Base-by-base conservation (phyloP, 2,329 filamentous ascomycete species). In the Calonectria pauciramosa region DNA sequence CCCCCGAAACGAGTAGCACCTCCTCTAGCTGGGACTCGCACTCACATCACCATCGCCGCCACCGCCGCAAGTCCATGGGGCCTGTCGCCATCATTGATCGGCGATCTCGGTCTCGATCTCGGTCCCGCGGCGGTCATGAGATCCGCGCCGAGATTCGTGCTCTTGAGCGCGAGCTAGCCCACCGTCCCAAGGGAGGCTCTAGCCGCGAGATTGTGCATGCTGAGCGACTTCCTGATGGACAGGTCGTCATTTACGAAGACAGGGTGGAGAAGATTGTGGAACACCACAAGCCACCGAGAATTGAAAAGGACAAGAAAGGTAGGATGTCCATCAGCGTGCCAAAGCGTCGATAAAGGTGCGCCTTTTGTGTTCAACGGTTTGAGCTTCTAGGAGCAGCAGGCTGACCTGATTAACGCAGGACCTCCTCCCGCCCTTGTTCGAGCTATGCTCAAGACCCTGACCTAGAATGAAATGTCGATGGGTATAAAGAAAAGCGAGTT, bases 291-390 rank as follows among this genome's bases (percentile, higher is more conserved):
- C 91, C 91, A 69, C 88, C 94, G 76, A 89, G 94, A 80, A 92
- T 98, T 81, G 94, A 95, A 87, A 95, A 94, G 89, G 95, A 98
- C 87, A 94, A 94, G 89, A 97, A 95, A 96, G 96, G 96, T 97
- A 97, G 93, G 94, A 93, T 97, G 92, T 92, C 93, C 89, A 93
- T 96, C 88, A 94, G 94, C 88, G 91, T 95, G 86, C 94, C 94
- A 82, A 92, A 93, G 87, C 90, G 92, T 86, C 91, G 88, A 86
- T 90, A 86, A 89, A 89, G 87, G 88, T 89, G 86, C 84, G 89
- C 84, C 80, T 81, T 80, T 80, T 77, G 78, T 75, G 64, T 78
- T 68, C 68, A 68, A 60, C 41, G 49, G 69, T 60, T 70, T 69
- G 74, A 52, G 68, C 41, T 66, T 68, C 71, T 75, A 59, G 71